Evolutionary conservation across 352 stramenopile genomes (phyloP), one percentile per base, ranked within the genome.

Genomic region (Pythium rishiriense): DNA sequence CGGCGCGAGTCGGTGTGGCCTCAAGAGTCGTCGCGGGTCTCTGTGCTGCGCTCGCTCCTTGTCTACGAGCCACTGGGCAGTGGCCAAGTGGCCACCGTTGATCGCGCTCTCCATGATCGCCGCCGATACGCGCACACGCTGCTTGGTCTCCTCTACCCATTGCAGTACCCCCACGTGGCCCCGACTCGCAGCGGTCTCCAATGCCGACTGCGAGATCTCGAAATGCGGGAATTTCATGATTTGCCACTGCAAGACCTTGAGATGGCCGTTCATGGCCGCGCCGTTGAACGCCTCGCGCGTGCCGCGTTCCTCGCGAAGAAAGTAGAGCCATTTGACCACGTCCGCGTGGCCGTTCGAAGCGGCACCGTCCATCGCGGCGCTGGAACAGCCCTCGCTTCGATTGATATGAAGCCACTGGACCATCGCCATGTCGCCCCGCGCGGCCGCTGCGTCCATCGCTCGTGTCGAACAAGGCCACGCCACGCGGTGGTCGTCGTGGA

Each of bases 391-490:
- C 37, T 68, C 61, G 3, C 37, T 45, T 9, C 61, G 61, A 24
- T 68, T 41, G 19, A 28, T 24, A 14, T 68, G 43, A 1, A 68
- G 53, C 43, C 46, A 68, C 48, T 55, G 61, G 21, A 58, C 31
- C 29, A 68, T 62, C 4, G 54, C 61, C 43, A 68, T 14, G 35
- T 56, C 29, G 10, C 61, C 61, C 15, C 19, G 45, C 10, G 22
- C 21, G 22, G 61, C 61, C 7, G 61, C 61, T 21, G 35, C 29
- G 61, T 68, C 53, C 52, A 68, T 68, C 9, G 60, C 51, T 4
- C 22, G 17, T 1, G 41, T 45, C 5, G 51, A 42, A 45, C 50
- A 67, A 33, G 22, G 21, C 60, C 60, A 61, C 10, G 28, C 14
- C 6, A 67, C 29, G 21, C 42, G 50, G 5, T 8, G 0, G 42